A percentile compares a stretch with the other conserved stretches of the same genome.
phyloP scores from a whole-genome alignment of 495 filamentous ascomycete species.

The Aspergillus homomorphus region DNA sequence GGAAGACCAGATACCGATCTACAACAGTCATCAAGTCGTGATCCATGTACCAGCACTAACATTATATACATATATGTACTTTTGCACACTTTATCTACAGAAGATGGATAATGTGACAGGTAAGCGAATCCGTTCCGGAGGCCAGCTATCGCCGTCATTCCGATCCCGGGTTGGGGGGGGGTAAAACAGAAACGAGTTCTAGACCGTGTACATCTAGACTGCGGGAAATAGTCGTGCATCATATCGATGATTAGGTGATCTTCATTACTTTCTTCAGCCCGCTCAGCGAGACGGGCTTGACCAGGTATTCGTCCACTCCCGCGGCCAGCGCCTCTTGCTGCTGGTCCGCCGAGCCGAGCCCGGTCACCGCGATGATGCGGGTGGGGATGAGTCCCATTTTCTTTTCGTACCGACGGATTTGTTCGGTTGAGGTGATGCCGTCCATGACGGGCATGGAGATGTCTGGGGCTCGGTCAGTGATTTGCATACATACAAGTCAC shows the following conservation, averaged over 20 bases:
- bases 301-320: slow-evolving; percentile 38
- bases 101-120: background rate
- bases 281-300: slow-evolving; percentile 35
- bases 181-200: background rate
- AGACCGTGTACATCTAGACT: background rate
- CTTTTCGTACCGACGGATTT: slow-evolving; percentile 23
- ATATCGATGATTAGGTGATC: background rate
- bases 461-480: slow-evolving; percentile 4
- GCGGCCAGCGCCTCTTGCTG: slow-evolving; percentile 31
- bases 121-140: background rate
- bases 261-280: slow-evolving; percentile 26
- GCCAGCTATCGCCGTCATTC: background rate
- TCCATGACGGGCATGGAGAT: slow-evolving; percentile 30
- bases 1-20: too few relatives aligned
- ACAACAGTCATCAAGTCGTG: too few relatives aligned
- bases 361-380: slow-evolving; percentile 33
- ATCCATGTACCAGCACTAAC: too few relatives aligned
- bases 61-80: background rate
- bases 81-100: background rate
- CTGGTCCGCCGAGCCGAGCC: slow-evolving; percentile 30
- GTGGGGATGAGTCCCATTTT: slow-evolving; percentile 12
- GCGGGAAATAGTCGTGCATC: background rate
- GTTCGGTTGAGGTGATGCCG: slow-evolving; percentile 20
- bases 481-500: too few relatives aligned
- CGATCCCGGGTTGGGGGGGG: background rate